A percentile compares a stretch with the other conserved stretches of the same genome.
These are phyloP conservation scores for Begonia masoniana DNA, from an alignment of 306 rosid species.

Conservation along the genomic window DNA sequence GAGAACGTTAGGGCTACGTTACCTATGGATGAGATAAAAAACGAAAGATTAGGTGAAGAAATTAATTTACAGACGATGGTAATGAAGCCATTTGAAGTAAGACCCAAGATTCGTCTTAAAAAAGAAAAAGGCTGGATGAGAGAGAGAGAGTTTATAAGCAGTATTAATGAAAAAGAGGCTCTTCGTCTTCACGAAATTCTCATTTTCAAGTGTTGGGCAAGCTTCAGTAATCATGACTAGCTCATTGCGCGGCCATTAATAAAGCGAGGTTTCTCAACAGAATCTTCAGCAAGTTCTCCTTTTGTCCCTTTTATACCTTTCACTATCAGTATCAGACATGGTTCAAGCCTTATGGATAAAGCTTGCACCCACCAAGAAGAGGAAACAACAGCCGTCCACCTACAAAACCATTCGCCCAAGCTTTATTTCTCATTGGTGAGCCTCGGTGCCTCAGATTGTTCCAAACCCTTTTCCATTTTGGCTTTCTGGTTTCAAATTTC, in stretches of 20 bases:
- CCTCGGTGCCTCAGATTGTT: slow-evolving; percentile 15
- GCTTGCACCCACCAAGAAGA: slow-evolving; percentile 31
- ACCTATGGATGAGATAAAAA: too few relatives aligned
- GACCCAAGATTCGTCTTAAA: neutral
- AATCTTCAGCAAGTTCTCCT: slow-evolving; percentile 2
- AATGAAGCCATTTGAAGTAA: slow-evolving; percentile 15
- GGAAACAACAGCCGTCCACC: slow-evolving; percentile 27
- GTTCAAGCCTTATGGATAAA: slow-evolving; percentile 51
- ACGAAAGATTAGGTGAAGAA: too few relatives aligned
- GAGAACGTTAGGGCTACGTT: too few relatives aligned
- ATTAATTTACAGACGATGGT: slow-evolving; percentile 3
- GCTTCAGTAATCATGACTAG: slow-evolving; percentile 21
- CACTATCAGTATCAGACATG: slow-evolving; percentile 39
- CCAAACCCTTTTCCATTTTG: slow-evolving; percentile 31
- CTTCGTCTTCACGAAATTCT: slow-evolving; percentile 5
- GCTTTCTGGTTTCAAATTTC: slow-evolving; percentile 41
- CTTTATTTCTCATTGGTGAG: slow-evolving; percentile 33
- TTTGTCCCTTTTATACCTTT: slow-evolving; percentile 16
- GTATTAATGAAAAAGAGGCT: slow-evolving; percentile 7
- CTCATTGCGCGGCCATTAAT: slow-evolving; percentile 12
- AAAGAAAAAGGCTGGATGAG: neutral
- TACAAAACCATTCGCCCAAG: slow-evolving; percentile 33
- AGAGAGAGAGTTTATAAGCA: neutral
- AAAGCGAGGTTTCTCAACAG: slow-evolving; percentile 6
- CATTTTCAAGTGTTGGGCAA: slow-evolving; percentile 34